Evolutionary conservation across 345 rosid genomes (phyloP), one percentile per base, ranked within the genome.

Genomic region (Kernera saxatilis): DNA sequence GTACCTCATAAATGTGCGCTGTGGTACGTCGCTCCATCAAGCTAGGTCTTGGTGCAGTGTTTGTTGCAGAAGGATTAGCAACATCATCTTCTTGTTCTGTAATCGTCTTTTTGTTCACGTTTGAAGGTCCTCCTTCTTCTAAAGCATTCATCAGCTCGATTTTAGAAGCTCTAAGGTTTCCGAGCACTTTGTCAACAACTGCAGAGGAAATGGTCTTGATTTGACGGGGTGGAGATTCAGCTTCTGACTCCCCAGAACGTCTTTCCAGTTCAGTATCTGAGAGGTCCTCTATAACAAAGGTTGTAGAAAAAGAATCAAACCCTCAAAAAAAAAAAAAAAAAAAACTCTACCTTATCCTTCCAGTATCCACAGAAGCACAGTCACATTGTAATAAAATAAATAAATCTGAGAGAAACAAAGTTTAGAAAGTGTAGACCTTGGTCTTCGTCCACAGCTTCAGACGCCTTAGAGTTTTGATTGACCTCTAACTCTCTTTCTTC

Each of bases 1-100:
- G 30, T 30, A 76, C 79, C 57, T 76, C 71, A 32, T 22, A 63
- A 48, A 75, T 63, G 1, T 70, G 46, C 12, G 79, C 75, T 36
- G 71, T 76, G 67, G 39, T 23, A n/a, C 53, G 52, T 54, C 75
- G 53, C 60, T 63, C 71, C 75, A 76, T 69, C 75, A 69, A 69
- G 71, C 60, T 69, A 46, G 66, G 52, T 18, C 3, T 73, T 0
- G 13, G 25, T 17, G 32, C 11, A 64, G 8, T 39, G 52, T 54
- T 30, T 30, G 45, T 29, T 25, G 30, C 60, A 55, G 67, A 63
- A 62, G 75, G 61, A 55, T 29, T 40, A 62, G 13, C 29, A 13
- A 46, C 70, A 55, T 69, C 48, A 15, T 19, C 1, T 19, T 69
- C 64, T 53, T 62, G 65, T 55, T 69, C 51, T 62, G 50, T 27